phyloP scores from a whole-genome alignment of 345 rosid genomes.

The Rhodamnia rubescens region DNA sequence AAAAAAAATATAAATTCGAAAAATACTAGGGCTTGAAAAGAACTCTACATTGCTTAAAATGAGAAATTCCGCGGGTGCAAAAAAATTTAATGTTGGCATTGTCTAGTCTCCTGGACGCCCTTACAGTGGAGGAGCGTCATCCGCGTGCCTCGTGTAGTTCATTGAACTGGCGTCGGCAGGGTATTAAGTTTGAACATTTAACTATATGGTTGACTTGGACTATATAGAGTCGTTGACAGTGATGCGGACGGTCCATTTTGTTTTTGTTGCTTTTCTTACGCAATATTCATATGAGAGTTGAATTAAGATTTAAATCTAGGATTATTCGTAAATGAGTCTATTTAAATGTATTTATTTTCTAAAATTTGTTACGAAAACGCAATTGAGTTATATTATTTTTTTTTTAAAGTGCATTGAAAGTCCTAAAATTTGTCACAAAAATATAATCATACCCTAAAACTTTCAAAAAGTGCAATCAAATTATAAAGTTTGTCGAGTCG shows the following conservation, averaged over 20 bases:
- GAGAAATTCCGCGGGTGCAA: background rate
- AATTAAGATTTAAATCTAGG: too few relatives aligned
- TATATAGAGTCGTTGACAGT: background rate
- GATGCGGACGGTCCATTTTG: background rate
- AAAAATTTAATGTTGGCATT: too few relatives aligned
- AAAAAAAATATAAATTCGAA: background rate
- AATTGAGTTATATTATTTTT: too few relatives aligned
- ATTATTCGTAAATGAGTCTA: too few relatives aligned
- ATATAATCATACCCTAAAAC: too few relatives aligned
- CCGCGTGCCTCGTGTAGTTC: background rate
- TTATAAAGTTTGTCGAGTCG: too few relatives aligned
- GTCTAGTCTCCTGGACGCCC: background rate
- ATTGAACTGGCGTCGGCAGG: background rate
- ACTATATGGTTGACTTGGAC: background rate
- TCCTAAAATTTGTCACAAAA: too few relatives aligned
- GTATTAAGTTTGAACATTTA: background rate
- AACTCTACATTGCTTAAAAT: background rate
- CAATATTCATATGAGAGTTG: background rate
- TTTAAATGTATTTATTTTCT: too few relatives aligned
- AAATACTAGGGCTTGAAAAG: background rate
- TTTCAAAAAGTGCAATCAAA: too few relatives aligned
- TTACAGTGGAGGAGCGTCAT: background rate
- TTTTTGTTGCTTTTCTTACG: background rate
- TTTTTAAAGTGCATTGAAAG: too few relatives aligned
- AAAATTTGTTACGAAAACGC: too few relatives aligned